Evolutionary conservation across 495 filamentous ascomycete species (phyloP).

Genomic region (Penicillium angulare): DNA sequence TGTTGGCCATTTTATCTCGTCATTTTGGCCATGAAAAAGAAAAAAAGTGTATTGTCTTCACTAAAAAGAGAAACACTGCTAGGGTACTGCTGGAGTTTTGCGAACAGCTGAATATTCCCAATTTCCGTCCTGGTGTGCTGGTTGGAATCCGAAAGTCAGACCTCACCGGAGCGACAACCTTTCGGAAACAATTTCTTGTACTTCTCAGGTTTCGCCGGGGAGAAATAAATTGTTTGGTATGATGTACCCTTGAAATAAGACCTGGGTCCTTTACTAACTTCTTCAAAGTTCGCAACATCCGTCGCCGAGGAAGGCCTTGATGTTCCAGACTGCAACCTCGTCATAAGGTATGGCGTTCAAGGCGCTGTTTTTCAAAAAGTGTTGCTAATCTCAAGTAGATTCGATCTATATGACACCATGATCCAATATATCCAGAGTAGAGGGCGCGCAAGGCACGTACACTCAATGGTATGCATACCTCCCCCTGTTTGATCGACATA

Average conservation of each 20-base stretch:
- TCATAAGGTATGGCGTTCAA: slow-evolving; percentile 74
- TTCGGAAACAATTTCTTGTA: slow-evolving; percentile 72
- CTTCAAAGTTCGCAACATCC: slow-evolving; percentile 69
- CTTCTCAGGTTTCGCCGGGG: slow-evolving; percentile 77
- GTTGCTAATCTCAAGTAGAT: slow-evolving; percentile 44
- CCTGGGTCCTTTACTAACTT: slow-evolving; percentile 15
- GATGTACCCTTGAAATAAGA: not conserved
- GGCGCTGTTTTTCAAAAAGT: too few species aligned
- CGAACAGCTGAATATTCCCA: slow-evolving; percentile 49
- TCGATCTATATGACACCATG: slow-evolving; percentile 85
- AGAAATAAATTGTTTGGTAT: slow-evolving; percentile 75
- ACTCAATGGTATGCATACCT: slow-evolving; percentile 52
- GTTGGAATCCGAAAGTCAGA: slow-evolving; percentile 56
- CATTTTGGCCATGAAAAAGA: slow-evolving; percentile 56
- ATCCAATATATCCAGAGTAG: slow-evolving; percentile 96
- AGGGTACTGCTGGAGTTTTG: slow-evolving; percentile 67
- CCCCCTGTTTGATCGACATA: not conserved
- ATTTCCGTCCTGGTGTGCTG: slow-evolving; percentile 65
- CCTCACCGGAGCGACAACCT: slow-evolving; percentile 56
- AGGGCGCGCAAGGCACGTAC: slow-evolving; percentile 75
- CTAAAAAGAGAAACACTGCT: slow-evolving; percentile 74
- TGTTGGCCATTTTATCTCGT: slow-evolving; percentile 55
- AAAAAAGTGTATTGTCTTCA: slow-evolving; percentile 86
- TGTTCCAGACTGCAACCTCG: slow-evolving; percentile 90
- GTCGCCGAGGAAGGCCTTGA: slow-evolving; percentile 95